Percentiles rank a stretch among this genome's conserved stretches.
phyloP scores from a whole-genome alignment of 2,329 filamentous ascomycete genomes.

The Aspergillus niger region DNA sequence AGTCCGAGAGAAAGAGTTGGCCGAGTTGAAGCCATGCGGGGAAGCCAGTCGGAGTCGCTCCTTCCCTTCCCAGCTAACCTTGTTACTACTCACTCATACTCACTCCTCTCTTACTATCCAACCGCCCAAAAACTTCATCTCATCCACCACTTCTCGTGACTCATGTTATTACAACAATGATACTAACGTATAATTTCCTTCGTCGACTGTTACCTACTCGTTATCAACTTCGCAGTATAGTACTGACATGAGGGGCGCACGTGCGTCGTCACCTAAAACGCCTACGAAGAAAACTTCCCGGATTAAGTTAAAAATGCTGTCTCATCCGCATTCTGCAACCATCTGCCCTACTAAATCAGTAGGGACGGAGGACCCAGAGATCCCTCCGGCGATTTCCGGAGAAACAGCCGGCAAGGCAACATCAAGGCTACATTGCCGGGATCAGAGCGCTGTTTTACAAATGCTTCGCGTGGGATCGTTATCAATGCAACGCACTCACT shows the following conservation, averaged over 20 bases:
- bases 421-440: not conserved
- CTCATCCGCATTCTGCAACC: not conserved
- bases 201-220: too few relatives aligned
- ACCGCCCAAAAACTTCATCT: too few relatives aligned
- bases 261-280: not conserved
- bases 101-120: not conserved
- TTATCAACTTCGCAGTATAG: too few relatives aligned
- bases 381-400: not conserved
- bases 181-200: too few relatives aligned
- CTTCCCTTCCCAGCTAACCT: not conserved
- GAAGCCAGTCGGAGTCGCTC: not conserved
- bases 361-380: not conserved
- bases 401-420: not conserved
- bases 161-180: too few relatives aligned
- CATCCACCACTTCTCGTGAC: too few relatives aligned
- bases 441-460: not conserved
- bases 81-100: not conserved
- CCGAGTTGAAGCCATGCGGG: slow-evolving; percentile 1
- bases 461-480: too few relatives aligned
- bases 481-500: not conserved
- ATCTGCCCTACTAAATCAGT: not conserved
- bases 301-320: not conserved
- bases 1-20: not conserved
- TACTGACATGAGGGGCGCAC: too few relatives aligned
- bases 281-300: not conserved